A percentile compares a stretch with the other conserved stretches of the same genome.
Evolutionary conservation across 2,329 filamentous ascomycete species (phyloP).

Genomic region (Apiospora kogelbergensis): DNA sequence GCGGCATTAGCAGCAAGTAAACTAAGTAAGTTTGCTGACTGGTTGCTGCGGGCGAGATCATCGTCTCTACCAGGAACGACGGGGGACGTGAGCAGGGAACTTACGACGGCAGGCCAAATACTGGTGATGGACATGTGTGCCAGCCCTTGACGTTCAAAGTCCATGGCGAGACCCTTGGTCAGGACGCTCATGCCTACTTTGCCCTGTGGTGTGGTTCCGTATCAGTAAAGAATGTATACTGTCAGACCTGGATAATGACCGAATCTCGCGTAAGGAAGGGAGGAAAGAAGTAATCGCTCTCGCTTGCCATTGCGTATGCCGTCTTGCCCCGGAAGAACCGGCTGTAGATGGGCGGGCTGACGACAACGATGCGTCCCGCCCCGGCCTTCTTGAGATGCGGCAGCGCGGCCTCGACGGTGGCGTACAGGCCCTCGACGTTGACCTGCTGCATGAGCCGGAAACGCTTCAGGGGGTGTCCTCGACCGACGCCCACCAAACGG

Average conservation of each 20-base stretch:
- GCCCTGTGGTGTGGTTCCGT: slow-evolving; percentile 23
- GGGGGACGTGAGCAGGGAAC: slow-evolving; percentile 22
- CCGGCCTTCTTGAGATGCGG: slow-evolving; percentile 60
- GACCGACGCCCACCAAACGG: slow-evolving; percentile 81
- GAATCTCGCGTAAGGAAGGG: too few relatives aligned
- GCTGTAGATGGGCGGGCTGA: slow-evolving; percentile 82
- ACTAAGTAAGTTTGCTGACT: background rate
- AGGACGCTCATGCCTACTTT: slow-evolving; percentile 83
- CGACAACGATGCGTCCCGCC: slow-evolving; percentile 70
- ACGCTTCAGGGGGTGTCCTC: slow-evolving; percentile 72
- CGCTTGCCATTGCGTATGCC: slow-evolving; percentile 66
- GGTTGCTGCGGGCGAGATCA: background rate
- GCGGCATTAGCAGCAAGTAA: background rate
- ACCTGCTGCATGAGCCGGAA: slow-evolving; percentile 77
- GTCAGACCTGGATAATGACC: too few relatives aligned
- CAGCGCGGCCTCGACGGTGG: slow-evolving; percentile 64
- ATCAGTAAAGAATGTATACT: background rate
- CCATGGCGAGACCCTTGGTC: slow-evolving; percentile 80
- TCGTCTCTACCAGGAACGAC: background rate
- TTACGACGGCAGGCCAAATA: slow-evolving; percentile 76
- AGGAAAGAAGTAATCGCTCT: background rate
- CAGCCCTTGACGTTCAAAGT: slow-evolving; percentile 67
- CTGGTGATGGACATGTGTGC: slow-evolving; percentile 74
- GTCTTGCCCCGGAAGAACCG: slow-evolving; percentile 85
- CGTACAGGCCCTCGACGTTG: slow-evolving; percentile 76